These are phyloP conservation scores for Ogataea ramenticola DNA, from an alignment of 805 yeast species.

Conservation along the genomic window DNA sequence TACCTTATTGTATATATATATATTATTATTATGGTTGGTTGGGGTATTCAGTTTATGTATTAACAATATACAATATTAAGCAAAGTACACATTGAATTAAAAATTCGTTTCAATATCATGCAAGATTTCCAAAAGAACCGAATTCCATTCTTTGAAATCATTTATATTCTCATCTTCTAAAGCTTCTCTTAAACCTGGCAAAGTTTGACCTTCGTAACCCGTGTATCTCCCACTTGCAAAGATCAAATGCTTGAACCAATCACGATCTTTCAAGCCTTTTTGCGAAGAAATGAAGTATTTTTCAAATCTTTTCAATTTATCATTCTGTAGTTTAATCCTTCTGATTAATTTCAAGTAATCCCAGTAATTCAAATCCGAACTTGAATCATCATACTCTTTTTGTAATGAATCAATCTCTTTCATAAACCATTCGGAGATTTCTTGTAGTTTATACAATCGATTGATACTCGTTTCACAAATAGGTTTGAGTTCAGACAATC, in stretches of 20 bases:
- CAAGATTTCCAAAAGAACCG: not conserved
- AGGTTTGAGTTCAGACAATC: not conserved
- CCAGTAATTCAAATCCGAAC: slow-evolving; percentile 17
- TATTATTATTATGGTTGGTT: not conserved
- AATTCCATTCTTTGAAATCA: slow-evolving; percentile 30
- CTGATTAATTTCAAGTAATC: slow-evolving; percentile 20
- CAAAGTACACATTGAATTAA: no score
- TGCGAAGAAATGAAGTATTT: slow-evolving; percentile 37
- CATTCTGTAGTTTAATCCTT: slow-evolving; percentile 26
- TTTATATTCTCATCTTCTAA: slow-evolving; percentile 38
- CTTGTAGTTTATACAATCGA: not conserved
- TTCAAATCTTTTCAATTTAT: slow-evolving; percentile 35
- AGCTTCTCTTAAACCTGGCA: slow-evolving; percentile 51
- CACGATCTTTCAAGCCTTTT: slow-evolving; percentile 41
- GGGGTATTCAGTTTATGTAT: no score
- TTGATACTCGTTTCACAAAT: not conserved
- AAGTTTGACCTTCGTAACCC: slow-evolving; percentile 51
- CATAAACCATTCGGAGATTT: slow-evolving; percentile 17
- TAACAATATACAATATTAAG: not conserved
- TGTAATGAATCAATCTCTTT: slow-evolving; percentile 13
- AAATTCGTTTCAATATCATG: not conserved
- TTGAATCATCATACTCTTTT: slow-evolving; percentile 14
- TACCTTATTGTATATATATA: no score
- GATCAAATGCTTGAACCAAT: slow-evolving; percentile 55
- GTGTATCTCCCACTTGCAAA: slow-evolving; percentile 55